Evolutionary conservation across 2,329 filamentous ascomycete species (phyloP).

Genomic region (Penicillium sp.): DNA sequence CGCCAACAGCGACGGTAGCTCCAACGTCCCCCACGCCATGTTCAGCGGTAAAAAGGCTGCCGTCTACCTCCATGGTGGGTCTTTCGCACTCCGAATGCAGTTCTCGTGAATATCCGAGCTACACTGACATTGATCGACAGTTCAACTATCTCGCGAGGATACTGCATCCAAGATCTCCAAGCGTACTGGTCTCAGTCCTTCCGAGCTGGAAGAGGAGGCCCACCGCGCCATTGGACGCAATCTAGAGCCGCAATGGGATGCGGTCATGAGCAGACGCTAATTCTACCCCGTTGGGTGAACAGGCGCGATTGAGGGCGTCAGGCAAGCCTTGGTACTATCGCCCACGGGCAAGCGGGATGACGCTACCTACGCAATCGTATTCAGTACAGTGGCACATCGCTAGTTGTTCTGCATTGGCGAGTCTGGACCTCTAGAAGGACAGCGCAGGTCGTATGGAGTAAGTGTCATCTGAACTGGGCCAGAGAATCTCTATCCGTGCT

Average conservation of each 20-base stretch:
- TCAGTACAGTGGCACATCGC: too few relatives aligned
- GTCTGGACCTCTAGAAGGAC: too few relatives aligned
- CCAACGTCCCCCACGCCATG: constrained; percentile 57
- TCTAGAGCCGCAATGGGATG: constrained; percentile 19
- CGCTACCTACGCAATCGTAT: too few relatives aligned
- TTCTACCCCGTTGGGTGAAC: not conserved
- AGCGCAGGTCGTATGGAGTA: too few relatives aligned
- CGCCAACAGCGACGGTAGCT: constrained; percentile 54
- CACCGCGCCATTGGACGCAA: constrained; percentile 27
- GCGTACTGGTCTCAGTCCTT: constrained; percentile 17
- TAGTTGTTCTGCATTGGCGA: too few relatives aligned
- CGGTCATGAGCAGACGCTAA: constrained; percentile 1
- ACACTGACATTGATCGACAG: not conserved
- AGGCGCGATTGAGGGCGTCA: too few relatives aligned
- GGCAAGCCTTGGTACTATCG: not conserved
- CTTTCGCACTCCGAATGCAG: too few relatives aligned
- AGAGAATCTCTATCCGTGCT: too few relatives aligned
- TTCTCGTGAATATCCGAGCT: not conserved
- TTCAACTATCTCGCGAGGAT: constrained; percentile 32
- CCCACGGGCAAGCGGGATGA: too few relatives aligned
- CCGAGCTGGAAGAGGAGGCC: constrained; percentile 25
- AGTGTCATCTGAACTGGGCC: too few relatives aligned
- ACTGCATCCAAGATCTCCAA: constrained; percentile 26
- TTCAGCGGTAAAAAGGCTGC: constrained; percentile 54
- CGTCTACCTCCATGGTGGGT: constrained; percentile 46